Evolutionary conservation across 768 basidiomycete species (phyloP).

Genomic region (Mycena olivaceomarginata): DNA sequence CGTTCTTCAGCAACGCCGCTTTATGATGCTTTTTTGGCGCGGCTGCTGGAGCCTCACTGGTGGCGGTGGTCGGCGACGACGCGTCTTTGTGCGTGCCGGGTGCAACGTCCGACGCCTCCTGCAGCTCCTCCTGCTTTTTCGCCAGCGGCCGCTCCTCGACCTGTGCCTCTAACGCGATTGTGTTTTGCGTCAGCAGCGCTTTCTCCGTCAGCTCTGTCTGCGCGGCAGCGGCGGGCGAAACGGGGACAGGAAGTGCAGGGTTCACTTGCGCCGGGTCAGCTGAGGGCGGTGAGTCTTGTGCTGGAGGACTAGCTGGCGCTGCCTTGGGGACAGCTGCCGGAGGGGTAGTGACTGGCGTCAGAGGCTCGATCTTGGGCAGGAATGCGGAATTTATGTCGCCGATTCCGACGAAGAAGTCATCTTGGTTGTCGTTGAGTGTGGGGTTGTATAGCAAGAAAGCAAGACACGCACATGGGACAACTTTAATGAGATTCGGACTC

Average conservation of each 20-base stretch:
- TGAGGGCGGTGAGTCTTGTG: slow-evolving; percentile 42
- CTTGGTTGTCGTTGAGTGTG: slow-evolving; percentile 62
- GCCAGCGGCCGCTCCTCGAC: slow-evolving; percentile 91
- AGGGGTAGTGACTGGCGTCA: slow-evolving; percentile 58
- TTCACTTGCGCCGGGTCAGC: slow-evolving; percentile 51
- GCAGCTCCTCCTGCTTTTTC: slow-evolving; percentile 88
- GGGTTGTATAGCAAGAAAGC: slow-evolving; percentile 6
- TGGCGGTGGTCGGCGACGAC: slow-evolving; percentile 38
- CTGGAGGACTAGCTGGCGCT: background rate
- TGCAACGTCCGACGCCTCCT: slow-evolving; percentile 60
- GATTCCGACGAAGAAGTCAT: slow-evolving; percentile 98
- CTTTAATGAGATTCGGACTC: slow-evolving; percentile 97
- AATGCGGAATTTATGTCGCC: slow-evolving; percentile 99
- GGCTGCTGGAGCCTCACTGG: slow-evolving; percentile 39
- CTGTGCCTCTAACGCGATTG: slow-evolving; percentile 87
- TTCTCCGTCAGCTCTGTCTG: slow-evolving; percentile 66
- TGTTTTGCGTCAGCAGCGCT: slow-evolving; percentile 81
- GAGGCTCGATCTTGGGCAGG: slow-evolving; percentile 85
- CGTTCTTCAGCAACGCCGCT: slow-evolving; percentile 86
- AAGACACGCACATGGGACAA: slow-evolving; percentile 87
- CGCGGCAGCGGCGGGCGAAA: slow-evolving; percentile 57
- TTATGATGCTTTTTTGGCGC: slow-evolving; percentile 71
- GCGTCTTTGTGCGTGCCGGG: slow-evolving; percentile 18
- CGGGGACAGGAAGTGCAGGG: slow-evolving; percentile 18
- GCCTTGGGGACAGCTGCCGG: slow-evolving; percentile 44